Evolutionary conservation across 1,284 basidiomycete genomes (phyloP).

Genomic region (Sanghuangporus weigelae): DNA sequence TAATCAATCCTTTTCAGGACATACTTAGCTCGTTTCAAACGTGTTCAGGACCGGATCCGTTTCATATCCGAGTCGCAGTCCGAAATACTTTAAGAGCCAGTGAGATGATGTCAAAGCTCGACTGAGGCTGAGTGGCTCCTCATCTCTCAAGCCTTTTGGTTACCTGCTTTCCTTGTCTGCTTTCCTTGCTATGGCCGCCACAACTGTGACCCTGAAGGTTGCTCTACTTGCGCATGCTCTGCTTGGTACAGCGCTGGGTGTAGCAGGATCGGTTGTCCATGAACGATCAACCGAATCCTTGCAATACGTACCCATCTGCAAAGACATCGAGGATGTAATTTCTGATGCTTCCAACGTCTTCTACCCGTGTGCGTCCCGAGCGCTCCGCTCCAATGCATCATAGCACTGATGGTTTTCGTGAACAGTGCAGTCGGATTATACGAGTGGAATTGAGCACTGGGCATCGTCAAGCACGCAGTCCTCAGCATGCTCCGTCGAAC

Average conservation of each 20-base stretch:
- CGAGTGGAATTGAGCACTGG: constrained; percentile 40
- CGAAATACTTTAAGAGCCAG: neutral
- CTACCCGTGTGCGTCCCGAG: constrained; percentile 25
- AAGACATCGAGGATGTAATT: constrained; percentile 19
- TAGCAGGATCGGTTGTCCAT: neutral
- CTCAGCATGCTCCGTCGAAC: constrained; percentile 46
- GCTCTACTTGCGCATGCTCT: neutral
- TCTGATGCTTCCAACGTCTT: constrained; percentile 32
- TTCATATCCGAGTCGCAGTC: neutral
- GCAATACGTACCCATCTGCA: constrained; percentile 3
- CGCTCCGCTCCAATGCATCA: neutral
- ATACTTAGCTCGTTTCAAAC: neutral
- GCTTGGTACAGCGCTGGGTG: neutral
- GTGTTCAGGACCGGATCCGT: neutral
- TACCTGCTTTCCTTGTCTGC: neutral
- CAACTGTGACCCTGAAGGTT: neutral
- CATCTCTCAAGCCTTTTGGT: neutral
- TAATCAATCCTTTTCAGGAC: neutral
- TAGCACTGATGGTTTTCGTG: neutral
- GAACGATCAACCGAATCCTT: neutral
- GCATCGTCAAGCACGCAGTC: constrained; percentile 36
- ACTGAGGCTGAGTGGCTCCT: too few relatives aligned
- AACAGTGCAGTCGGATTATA: constrained; percentile 28
- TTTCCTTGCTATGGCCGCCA: constrained; percentile 8
- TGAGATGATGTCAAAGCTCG: too few relatives aligned